A percentile compares a stretch with the other conserved stretches of the same genome.
Conservation (phyloP, 1,139 yeast genomes). For the Suhomyces bribrorum region DNA sequence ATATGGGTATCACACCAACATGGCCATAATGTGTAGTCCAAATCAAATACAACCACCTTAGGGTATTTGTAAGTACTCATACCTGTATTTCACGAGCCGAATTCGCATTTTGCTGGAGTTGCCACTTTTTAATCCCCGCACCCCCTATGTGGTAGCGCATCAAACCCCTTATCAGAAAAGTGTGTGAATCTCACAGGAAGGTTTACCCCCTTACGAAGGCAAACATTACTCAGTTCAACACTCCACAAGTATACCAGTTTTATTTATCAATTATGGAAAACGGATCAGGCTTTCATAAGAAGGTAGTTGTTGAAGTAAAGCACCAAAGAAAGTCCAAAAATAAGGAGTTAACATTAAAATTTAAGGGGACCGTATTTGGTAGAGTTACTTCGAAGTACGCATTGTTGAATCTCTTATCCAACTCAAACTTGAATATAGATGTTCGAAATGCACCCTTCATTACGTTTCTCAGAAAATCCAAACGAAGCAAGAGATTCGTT, state of each 20-base stretch:
- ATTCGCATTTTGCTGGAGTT: neutral
- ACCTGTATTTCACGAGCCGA: neutral
- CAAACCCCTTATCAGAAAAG: constrained; percentile 10
- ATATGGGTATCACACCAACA: constrained; percentile 71
- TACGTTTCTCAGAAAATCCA: constrained; percentile 37
- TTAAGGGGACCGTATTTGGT: constrained; percentile 8
- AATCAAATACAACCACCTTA: constrained; percentile 66
- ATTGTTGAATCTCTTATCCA: constrained; percentile 14
- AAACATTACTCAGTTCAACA: constrained; percentile 3
- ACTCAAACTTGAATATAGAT: constrained; percentile 11
- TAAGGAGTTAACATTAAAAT: constrained; percentile 3
- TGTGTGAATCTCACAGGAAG: constrained; percentile 9
- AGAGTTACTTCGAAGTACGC: constrained; percentile 15
- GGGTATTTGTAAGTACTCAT: constrained; percentile 39
- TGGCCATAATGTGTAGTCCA: constrained; percentile 80
- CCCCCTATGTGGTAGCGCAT: constrained; percentile 2
- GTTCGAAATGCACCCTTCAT: constrained; percentile 10
- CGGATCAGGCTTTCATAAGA: too few species aligned
- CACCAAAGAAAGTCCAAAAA: constrained; percentile 13
- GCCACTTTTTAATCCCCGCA: constrained; percentile 4
- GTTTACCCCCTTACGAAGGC: constrained; percentile 13
- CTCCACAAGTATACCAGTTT: too few species aligned
- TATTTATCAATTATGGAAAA: too few species aligned
- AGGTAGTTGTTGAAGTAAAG: constrained; percentile 11
- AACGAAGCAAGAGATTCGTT: constrained; percentile 44